Percentiles rank a stretch among this genome's conserved stretches.
Conservation (phyloP, 352 stramenopile genomes). For the Phytophthora nicotianae region DNA sequence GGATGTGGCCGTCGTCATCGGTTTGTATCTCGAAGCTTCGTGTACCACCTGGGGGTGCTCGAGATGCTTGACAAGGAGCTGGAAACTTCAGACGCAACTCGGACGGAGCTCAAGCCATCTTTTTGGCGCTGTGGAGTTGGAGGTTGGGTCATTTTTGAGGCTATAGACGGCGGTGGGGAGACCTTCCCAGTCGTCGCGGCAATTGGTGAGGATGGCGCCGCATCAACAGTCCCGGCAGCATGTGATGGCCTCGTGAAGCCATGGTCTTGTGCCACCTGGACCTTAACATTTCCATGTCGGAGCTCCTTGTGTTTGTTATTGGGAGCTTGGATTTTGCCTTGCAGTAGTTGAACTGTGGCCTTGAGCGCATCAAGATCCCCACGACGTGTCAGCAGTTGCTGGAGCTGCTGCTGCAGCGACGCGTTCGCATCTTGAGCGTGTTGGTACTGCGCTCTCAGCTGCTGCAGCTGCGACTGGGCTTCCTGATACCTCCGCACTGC, state of each 20-base stretch:
- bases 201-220: background rate
- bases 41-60: constrained; percentile 66
- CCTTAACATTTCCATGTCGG: background rate
- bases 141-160: constrained; percentile 54
- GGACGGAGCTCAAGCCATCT: constrained; percentile 1
- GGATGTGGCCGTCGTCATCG: too few relatives aligned
- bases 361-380: constrained; percentile 74
- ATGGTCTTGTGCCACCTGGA: background rate
- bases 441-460: constrained; percentile 54
- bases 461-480: constrained; percentile 42
- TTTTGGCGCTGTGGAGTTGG: constrained; percentile 30
- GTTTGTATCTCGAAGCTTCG: constrained; percentile 57
- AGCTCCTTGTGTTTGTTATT: constrained; percentile 33
- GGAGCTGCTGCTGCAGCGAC: constrained; percentile 64
- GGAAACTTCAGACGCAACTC: constrained; percentile 8
- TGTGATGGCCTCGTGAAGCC: background rate
- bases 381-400: constrained; percentile 64
- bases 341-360: constrained; percentile 51
- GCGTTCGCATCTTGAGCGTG: constrained; percentile 44
- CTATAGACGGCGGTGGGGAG: constrained; percentile 39
- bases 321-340: constrained; percentile 21
- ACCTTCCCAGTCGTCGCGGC: constrained; percentile 32
- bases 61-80: constrained; percentile 26
- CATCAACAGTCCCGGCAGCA: background rate
- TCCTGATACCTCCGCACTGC: constrained; percentile 29